Evolutionary conservation across 371 early-diverging fungal species (phyloP).

Genomic region (Mortierella sp.): DNA sequence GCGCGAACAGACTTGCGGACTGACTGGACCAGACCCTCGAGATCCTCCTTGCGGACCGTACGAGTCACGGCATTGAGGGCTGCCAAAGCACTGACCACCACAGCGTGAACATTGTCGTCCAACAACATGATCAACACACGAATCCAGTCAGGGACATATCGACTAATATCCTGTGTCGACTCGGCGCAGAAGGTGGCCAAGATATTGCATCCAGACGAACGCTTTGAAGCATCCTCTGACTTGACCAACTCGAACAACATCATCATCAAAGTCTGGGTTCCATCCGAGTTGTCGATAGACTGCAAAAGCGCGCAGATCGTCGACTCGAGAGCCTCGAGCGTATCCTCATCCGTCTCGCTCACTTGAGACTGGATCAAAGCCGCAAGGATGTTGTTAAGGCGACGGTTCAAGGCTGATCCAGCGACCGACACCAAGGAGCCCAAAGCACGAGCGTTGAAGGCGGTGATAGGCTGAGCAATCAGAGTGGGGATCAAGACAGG

Average conservation of each 20-base stretch:
- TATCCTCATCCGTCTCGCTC: constrained; percentile 73
- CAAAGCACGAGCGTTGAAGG: constrained; percentile 93
- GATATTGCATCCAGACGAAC: constrained; percentile 69
- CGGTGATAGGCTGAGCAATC: constrained; percentile 86
- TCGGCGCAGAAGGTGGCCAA: constrained; percentile 78
- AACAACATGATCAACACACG: constrained; percentile 77
- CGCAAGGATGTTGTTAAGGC: constrained; percentile 81
- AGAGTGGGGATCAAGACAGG: constrained; percentile 96
- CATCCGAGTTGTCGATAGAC: constrained; percentile 82
- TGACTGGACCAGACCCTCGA: constrained; percentile 82
- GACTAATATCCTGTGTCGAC: constrained; percentile 67
- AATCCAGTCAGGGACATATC: constrained; percentile 88
- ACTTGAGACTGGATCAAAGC: constrained; percentile 82
- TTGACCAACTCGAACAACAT: constrained; percentile 74
- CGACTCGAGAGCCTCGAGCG: constrained; percentile 71
- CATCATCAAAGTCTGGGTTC: constrained; percentile 76
- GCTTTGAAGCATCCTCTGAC: constrained; percentile 63
- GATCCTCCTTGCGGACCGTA: constrained; percentile 85
- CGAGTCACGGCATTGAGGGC: constrained; percentile 86
- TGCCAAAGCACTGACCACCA: constrained; percentile 79
- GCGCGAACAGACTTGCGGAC: constrained; percentile 75
- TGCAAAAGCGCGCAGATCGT: constrained; percentile 74
- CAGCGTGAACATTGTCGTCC: constrained; percentile 63
- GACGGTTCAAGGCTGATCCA: constrained; percentile 84
- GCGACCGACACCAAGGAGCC: constrained; percentile 92